Percentiles rank a stretch among this genome's conserved stretches.
These are phyloP conservation scores for Vaccinium corymbosum DNA, from an alignment of 148 eudicot genomes.

Conservation along the genomic window DNA sequence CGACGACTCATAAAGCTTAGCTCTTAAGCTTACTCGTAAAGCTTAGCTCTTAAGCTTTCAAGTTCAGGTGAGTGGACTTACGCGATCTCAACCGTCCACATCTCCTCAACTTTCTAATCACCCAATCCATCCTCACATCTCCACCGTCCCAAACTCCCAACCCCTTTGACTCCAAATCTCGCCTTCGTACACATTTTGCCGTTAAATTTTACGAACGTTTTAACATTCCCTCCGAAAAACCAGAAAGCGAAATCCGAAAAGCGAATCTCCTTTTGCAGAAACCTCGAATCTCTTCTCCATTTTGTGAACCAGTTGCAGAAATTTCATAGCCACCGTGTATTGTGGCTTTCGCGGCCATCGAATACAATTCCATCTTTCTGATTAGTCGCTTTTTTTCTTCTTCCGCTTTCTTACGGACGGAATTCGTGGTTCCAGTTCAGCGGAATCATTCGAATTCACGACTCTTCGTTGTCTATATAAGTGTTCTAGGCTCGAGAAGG, in stretches of 20 bases:
- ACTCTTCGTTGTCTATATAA: conserved; percentile 4
- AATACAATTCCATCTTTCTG: not conserved
- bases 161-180: too few species aligned
- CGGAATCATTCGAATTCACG: not conserved
- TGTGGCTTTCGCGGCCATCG: not conserved
- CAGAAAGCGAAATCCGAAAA: not conserved
- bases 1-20: too few species aligned
- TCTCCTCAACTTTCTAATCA: not conserved
- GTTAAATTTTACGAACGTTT: too few species aligned
- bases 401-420: not conserved
- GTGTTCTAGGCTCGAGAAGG: not conserved
- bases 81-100: conserved; percentile 2
- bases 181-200: too few species aligned
- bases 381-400: not conserved
- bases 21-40: too few species aligned
- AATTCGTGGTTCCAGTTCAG: conserved; percentile 15
- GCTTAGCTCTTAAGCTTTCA: too few species aligned
- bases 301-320: not conserved
- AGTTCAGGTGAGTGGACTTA: too few species aligned
- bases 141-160: not conserved
- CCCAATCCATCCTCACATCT: not conserved
- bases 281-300: conserved; percentile 11
- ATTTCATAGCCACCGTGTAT: not conserved
- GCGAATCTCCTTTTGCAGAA: not conserved
- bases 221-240: not conserved